Percentiles rank a stretch among this genome's conserved stretches.
phyloP scores from a whole-genome alignment of 106 monocot genomes.

The Dioscorea zingiberensis region DNA sequence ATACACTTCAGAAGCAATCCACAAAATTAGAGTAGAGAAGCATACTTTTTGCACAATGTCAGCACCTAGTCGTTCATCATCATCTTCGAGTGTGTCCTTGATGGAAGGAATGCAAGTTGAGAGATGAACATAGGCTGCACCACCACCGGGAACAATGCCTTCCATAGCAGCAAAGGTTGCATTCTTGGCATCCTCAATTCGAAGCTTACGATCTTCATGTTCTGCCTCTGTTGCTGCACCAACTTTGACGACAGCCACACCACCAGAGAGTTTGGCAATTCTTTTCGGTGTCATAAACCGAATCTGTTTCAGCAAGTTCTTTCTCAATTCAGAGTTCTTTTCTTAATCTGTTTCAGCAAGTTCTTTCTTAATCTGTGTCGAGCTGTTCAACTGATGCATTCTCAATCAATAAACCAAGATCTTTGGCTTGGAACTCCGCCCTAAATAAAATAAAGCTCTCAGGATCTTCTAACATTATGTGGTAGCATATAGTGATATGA shows the following conservation, averaged over 20 bases:
- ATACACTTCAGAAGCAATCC: too few relatives aligned
- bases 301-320: conserved; percentile 71
- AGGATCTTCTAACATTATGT: too few relatives aligned
- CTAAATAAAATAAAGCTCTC: too few relatives aligned
- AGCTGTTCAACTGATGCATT: conserved; percentile 50
- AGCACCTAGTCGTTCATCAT: conserved; percentile 70
- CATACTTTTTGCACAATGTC: conserved; percentile 75
- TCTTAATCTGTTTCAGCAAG: too few relatives aligned
- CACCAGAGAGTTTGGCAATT: conserved; percentile 81
- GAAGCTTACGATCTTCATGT: conserved; percentile 80
- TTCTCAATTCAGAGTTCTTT: too few relatives aligned
- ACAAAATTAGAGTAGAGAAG: not conserved
- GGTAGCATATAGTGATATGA: too few relatives aligned
- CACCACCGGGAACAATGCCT: conserved; percentile 87
- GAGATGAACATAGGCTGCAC: conserved; percentile 72
- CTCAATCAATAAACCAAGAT: conserved; percentile 68
- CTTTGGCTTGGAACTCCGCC: conserved; percentile 74
- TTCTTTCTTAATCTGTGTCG: too few relatives aligned
- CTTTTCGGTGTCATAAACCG: conserved; percentile 72
- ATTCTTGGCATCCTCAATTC: conserved; percentile 88
- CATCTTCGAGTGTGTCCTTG: conserved; percentile 66
- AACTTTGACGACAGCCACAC: conserved; percentile 80
- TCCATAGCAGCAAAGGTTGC: conserved; percentile 92
- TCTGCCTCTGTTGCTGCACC: conserved; percentile 88
- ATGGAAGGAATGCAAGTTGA: conserved; percentile 65